phyloP scores from a whole-genome alignment of 768 basidiomycete genomes.

The Plicaturopsis crispa region DNA sequence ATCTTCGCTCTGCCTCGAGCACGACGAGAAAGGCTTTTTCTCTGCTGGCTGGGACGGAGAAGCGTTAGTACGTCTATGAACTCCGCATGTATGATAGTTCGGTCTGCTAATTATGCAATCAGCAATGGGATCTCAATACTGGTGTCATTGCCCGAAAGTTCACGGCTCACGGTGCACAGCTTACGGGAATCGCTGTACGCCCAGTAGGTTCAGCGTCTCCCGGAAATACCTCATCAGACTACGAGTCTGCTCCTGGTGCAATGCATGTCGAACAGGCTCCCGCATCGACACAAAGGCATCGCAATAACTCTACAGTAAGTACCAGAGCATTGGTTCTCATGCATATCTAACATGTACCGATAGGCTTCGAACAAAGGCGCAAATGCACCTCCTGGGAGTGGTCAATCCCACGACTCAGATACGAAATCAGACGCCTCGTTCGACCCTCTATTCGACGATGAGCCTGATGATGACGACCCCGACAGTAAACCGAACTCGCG shows the following conservation, averaged over 20 bases:
- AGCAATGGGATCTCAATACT: slow-evolving; percentile 99
- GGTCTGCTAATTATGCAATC: slow-evolving; percentile 7
- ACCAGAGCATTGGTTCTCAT: too few species aligned
- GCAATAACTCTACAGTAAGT: too few species aligned
- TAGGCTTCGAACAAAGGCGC: too few species aligned
- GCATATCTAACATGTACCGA: too few species aligned
- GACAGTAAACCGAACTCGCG: slow-evolving; percentile 15
- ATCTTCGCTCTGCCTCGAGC: slow-evolving; percentile 74
- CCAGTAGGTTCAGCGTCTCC: slow-evolving; percentile 41
- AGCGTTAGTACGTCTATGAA: slow-evolving; percentile 53
- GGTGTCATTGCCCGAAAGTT: slow-evolving; percentile 74
- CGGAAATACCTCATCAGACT: slow-evolving; percentile 17
- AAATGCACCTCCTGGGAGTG: too few species aligned
- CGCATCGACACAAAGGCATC: too few species aligned
- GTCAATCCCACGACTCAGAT: slow-evolving; percentile 37
- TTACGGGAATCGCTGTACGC: slow-evolving; percentile 73
- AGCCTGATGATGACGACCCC: slow-evolving; percentile 53
- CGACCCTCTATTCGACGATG: slow-evolving; percentile 89
- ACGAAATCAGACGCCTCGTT: slow-evolving; percentile 74
- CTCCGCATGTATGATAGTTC: slow-evolving; percentile 6
- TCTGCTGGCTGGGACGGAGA: slow-evolving; percentile 95
- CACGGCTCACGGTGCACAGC: slow-evolving; percentile 76
- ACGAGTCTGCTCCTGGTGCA: too few species aligned
- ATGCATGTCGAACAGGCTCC: too few species aligned
- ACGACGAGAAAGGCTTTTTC: slow-evolving; percentile 79